phyloP scores from a whole-genome alignment of 2,329 filamentous ascomycete genomes.

The Claviceps pazoutovae region DNA sequence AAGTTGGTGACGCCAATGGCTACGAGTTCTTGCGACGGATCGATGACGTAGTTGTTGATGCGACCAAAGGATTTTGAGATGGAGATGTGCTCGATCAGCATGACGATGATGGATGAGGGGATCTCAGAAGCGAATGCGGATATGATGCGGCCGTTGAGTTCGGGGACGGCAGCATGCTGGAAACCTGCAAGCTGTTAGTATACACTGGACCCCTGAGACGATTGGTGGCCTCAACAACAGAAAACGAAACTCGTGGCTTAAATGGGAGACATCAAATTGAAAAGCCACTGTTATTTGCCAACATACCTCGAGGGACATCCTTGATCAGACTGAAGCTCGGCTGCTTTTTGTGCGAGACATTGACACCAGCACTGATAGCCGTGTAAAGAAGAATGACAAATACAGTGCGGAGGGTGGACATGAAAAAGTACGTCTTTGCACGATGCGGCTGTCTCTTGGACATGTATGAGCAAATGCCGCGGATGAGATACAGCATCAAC shows the following conservation, averaged over 20 bases:
- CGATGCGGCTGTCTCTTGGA: constrained; percentile 53
- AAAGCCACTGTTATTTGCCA: too few relatives aligned
- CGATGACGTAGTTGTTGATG: constrained; percentile 68
- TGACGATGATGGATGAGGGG: constrained; percentile 61
- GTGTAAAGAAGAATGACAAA: constrained; percentile 75
- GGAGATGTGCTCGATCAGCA: constrained; percentile 69
- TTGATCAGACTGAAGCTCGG: constrained; percentile 52
- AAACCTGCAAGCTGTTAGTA: constrained; percentile 36
- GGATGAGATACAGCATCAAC: constrained; percentile 52
- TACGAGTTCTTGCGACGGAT: constrained; percentile 67
- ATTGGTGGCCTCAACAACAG: too few relatives aligned
- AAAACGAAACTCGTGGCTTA: too few relatives aligned
- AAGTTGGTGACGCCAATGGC: constrained; percentile 65
- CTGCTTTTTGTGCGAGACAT: constrained; percentile 41
- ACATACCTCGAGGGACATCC: constrained; percentile 50
- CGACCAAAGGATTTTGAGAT: constrained; percentile 73
- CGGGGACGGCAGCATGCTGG: constrained; percentile 52
- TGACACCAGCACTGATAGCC: constrained; percentile 58
- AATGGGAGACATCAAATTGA: too few relatives aligned
- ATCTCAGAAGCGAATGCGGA: constrained; percentile 49
- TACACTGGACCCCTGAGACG: too few relatives aligned
- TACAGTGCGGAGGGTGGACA: constrained; percentile 61
- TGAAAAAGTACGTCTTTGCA: constrained; percentile 63
- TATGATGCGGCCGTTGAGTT: constrained; percentile 46
- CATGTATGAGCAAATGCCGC: constrained; percentile 45